These are phyloP conservation scores for Xylariaceae sp. DNA, from an alignment of 2,329 filamentous ascomycete species.

Conservation along the genomic window DNA sequence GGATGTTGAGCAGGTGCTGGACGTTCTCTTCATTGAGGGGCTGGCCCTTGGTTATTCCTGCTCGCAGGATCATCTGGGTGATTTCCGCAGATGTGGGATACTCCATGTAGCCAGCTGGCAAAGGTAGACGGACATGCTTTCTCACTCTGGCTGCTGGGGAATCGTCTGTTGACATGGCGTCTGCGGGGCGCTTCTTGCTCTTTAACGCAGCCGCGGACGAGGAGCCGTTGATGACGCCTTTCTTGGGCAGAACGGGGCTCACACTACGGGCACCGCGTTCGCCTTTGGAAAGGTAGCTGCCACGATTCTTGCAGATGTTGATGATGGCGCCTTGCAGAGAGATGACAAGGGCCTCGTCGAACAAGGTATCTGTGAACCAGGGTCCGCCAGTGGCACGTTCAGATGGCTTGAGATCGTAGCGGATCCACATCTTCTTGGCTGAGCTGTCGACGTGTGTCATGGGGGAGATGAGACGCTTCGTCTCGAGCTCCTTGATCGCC, in stretches of 20 bases:
- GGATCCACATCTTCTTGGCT: conserved; percentile 94
- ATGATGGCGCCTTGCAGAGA: conserved; percentile 54
- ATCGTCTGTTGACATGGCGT: conserved; percentile 35
- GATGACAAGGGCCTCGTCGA: conserved; percentile 85
- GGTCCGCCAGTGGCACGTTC: conserved; percentile 90
- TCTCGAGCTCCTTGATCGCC: conserved; percentile 77
- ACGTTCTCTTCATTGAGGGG: conserved; percentile 71
- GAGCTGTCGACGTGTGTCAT: conserved; percentile 92
- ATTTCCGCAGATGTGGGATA: conserved; percentile 82
- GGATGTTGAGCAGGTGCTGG: conserved; percentile 78
- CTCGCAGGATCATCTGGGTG: conserved; percentile 66
- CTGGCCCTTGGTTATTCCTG: conserved; percentile 68
- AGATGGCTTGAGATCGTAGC: conserved; percentile 75
- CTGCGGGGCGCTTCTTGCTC: conserved; percentile 51
- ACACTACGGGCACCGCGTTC: conserved; percentile 30
- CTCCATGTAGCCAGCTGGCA: conserved; percentile 63
- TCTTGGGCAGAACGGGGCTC: conserved; percentile 48
- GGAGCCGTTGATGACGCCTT: conserved; percentile 50
- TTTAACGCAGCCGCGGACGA: conserved; percentile 34
- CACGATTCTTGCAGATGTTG: conserved; percentile 30
- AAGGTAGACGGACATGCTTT: conserved; percentile 42
- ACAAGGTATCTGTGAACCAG: conserved; percentile 88
- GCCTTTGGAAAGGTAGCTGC: conserved; percentile 34
- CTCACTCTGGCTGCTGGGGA: conserved; percentile 29
- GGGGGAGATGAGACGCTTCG: conserved; percentile 75